A percentile compares a stretch with the other conserved stretches of the same genome.
Evolutionary conservation across 2,329 filamentous ascomycete species (phyloP).

Genomic region (Alternaria hordeiaustralica): DNA sequence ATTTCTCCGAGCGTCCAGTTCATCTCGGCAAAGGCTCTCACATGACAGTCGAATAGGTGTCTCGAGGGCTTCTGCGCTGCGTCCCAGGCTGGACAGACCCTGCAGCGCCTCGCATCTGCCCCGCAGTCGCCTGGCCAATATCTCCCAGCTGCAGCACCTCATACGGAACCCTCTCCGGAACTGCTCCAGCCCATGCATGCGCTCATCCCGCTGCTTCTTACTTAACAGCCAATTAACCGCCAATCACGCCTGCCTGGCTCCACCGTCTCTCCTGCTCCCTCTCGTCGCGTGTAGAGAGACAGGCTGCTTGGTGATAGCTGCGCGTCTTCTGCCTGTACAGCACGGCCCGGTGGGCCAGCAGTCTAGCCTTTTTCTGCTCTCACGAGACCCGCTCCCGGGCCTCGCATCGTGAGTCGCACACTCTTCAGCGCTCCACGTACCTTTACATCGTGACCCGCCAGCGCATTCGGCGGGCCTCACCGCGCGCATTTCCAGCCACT

Average conservation of each 20-base stretch:
- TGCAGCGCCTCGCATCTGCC: constrained; percentile 25
- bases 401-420: constrained; percentile 26
- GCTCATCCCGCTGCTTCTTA: constrained; percentile 22
- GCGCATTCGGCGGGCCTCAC: constrained; percentile 20
- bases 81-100: constrained; percentile 23
- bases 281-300: constrained; percentile 11
- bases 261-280: constrained; percentile 1
- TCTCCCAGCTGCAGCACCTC: background rate
- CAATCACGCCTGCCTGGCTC: constrained; percentile 23
- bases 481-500: constrained; percentile 21
- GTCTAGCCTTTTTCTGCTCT: constrained; percentile 38
- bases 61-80: constrained; percentile 9
- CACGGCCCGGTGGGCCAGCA: constrained; percentile 36
- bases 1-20: constrained; percentile 8
- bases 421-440: constrained; percentile 31
- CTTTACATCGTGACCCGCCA: constrained; percentile 27
- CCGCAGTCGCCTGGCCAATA: constrained; percentile 20
- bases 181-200: constrained; percentile 16
- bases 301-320: constrained; percentile 8
- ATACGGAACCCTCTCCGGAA: constrained; percentile 24
- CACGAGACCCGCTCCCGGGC: constrained; percentile 41
- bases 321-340: constrained; percentile 20
- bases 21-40: constrained; percentile 10
- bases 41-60: constrained; percentile 13
- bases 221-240: constrained; percentile 25